A percentile compares a stretch with the other conserved stretches of the same genome.
These are phyloP conservation scores for Lasiodiplodia sp. DNA, from an alignment of 2,329 filamentous ascomycete species.

Conservation along the genomic window DNA sequence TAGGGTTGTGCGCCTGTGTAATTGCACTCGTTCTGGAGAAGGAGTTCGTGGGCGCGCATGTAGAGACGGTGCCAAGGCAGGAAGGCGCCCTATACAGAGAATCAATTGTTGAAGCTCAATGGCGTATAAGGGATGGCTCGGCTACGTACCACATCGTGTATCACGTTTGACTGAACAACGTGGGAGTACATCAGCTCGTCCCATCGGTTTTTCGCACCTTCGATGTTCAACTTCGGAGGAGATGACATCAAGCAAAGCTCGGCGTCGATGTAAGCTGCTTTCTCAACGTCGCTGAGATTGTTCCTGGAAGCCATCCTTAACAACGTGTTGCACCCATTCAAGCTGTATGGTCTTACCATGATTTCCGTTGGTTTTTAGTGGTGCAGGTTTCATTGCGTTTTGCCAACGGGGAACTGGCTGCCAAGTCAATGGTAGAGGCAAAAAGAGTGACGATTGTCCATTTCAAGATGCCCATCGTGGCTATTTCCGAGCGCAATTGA, in stretches of 20 bases:
- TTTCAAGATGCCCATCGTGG: background rate
- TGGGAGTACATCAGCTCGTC: conserved; percentile 29
- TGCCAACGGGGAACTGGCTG: background rate
- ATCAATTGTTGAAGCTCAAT: background rate
- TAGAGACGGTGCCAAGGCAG: conserved; percentile 56
- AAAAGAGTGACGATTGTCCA: background rate
- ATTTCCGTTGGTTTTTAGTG: conserved; percentile 9
- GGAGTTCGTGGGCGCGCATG: conserved; percentile 52
- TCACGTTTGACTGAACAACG: conserved; percentile 13
- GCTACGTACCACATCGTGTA: conserved; percentile 23
- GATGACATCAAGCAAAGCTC: conserved; percentile 30
- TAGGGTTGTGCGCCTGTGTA: conserved; percentile 54
- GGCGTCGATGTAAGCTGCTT: conserved; percentile 28
- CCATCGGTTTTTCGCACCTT: conserved; percentile 20
- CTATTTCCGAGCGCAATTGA: background rate
- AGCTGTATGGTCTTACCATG: background rate
- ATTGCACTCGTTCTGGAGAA: conserved; percentile 54
- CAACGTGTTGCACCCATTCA: background rate
- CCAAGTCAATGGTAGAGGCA: background rate
- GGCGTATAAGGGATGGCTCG: no score
- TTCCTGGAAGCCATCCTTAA: conserved; percentile 2
- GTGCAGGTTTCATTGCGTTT: conserved; percentile 13
- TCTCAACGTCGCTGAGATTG: conserved; percentile 22
- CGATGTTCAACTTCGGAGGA: conserved; percentile 14
- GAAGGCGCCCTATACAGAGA: conserved; percentile 37